Percentiles rank a stretch among this genome's conserved stretches.
Conservation (phyloP, 768 basidiomycete species). For the Kwoniella bestiolae region DNA sequence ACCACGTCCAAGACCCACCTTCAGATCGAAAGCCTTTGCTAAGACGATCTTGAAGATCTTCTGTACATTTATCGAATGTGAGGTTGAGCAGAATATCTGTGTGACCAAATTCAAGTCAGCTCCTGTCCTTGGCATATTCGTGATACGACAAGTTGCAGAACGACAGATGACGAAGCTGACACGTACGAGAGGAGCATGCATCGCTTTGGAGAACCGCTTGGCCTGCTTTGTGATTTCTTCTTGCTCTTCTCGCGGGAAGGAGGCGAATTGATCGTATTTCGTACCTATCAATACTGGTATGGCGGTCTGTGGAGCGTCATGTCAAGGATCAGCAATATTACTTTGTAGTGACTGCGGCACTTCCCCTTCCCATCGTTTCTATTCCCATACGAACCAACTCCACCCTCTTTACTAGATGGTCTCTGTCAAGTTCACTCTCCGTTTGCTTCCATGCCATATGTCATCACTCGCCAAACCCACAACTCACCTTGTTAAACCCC, state of each 20-base stretch:
- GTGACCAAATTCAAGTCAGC: neutral
- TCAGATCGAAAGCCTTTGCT: conserved; percentile 83
- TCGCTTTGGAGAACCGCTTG: conserved; percentile 95
- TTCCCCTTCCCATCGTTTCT: neutral
- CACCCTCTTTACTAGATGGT: too few species aligned
- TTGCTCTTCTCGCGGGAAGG: conserved; percentile 95
- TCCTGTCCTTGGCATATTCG: neutral
- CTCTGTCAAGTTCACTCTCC: too few species aligned
- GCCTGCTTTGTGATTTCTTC: conserved; percentile 99
- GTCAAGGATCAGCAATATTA: neutral
- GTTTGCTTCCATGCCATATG: too few species aligned
- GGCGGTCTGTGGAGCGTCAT: conserved; percentile 69
- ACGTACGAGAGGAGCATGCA: conserved; percentile 87
- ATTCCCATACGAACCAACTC: too few species aligned
- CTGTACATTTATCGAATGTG: conserved; percentile 98
- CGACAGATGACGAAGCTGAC: neutral
- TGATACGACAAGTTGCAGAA: too few species aligned
- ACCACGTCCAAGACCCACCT: conserved; percentile 35
- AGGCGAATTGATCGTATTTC: conserved; percentile 95
- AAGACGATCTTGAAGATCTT: conserved; percentile 68
- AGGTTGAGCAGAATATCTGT: conserved; percentile 94
- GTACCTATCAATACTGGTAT: conserved; percentile 98
- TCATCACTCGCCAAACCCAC: neutral
- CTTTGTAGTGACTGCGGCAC: too few species aligned
- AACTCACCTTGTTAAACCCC: conserved; percentile 93